Evolutionary conservation across 495 filamentous ascomycete species (phyloP).

Genomic region (Aspergillus indologenus): DNA sequence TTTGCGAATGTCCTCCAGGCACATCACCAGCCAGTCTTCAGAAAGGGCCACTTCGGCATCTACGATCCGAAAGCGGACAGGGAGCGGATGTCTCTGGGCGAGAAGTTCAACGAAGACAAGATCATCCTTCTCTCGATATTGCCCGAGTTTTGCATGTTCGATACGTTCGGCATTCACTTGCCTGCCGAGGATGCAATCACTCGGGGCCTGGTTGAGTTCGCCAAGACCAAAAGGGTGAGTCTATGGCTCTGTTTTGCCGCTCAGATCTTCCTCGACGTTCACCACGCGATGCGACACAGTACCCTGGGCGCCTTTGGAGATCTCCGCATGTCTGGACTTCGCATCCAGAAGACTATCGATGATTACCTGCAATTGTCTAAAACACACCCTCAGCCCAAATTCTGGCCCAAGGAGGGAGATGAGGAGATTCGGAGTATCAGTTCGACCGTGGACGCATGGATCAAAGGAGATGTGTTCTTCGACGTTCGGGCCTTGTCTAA

Average conservation of each 20-base stretch:
- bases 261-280: conserved; percentile 33
- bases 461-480: conserved; percentile 25
- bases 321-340: conserved; percentile 29
- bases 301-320: conserved; percentile 26
- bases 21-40: conserved; percentile 28
- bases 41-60: conserved; percentile 28
- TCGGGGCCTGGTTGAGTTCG: conserved; percentile 26
- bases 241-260: conserved; percentile 32
- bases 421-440: conserved; percentile 21
- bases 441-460: conserved; percentile 22
- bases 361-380: conserved; percentile 25
- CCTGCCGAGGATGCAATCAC: conserved; percentile 29
- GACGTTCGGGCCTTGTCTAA: conserved; percentile 16
- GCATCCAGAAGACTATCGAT: conserved; percentile 28
- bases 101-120: conserved; percentile 35
- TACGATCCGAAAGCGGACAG: conserved; percentile 31
- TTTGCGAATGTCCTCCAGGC: conserved; percentile 27
- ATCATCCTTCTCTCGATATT: conserved; percentile 29
- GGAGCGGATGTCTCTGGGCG: conserved; percentile 25
- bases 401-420: conserved; percentile 31
- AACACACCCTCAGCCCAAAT: conserved; percentile 24
- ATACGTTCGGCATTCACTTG: conserved; percentile 22
- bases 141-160: conserved; percentile 31
- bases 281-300: conserved; percentile 30
- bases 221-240: conserved; percentile 24